A percentile compares a stretch with the other conserved stretches of the same genome.
Evolutionary conservation across 495 filamentous ascomycete genomes (phyloP).

Genomic region (Annulohypoxylon bovei): DNA sequence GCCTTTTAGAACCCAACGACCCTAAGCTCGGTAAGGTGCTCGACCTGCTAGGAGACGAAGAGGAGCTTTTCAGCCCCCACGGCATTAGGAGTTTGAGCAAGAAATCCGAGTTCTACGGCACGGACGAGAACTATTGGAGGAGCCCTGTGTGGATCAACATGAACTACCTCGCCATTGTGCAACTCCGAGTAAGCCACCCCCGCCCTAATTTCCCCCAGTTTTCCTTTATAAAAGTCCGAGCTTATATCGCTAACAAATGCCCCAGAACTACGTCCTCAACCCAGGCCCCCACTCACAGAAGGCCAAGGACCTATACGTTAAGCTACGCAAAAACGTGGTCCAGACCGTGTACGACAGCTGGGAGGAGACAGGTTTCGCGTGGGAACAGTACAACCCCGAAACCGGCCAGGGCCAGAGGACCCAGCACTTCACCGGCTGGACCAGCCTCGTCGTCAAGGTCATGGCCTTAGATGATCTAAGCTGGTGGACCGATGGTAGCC

Average conservation of each 20-base stretch:
- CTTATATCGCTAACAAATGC: constrained; percentile 23
- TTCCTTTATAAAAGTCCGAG: constrained; percentile 39
- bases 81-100: constrained; percentile 90
- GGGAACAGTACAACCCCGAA: constrained; percentile 98
- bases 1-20: constrained; percentile 76
- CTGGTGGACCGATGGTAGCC: constrained; percentile 18
- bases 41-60: constrained; percentile 79
- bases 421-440: constrained; percentile 99
- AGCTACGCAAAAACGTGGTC: constrained; percentile 84
- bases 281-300: constrained; percentile 74
- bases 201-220: not conserved
- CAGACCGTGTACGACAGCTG: constrained; percentile 88
- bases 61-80: constrained; percentile 86
- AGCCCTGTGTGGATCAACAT: constrained; percentile 98
- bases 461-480: constrained; percentile 78
- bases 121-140: constrained; percentile 96
- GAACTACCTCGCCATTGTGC: constrained; percentile 86
- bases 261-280: constrained; percentile 64
- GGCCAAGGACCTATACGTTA: constrained; percentile 77
- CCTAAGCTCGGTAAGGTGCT: constrained; percentile 76
- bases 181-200: constrained; percentile 74
- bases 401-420: constrained; percentile 92
- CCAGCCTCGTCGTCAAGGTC: constrained; percentile 95
- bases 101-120: constrained; percentile 82
- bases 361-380: constrained; percentile 93